Evolutionary conservation across 1,284 basidiomycete species (phyloP), one percentile per base, ranked within the genome.

Genomic region (Tausonia pullulans): DNA sequence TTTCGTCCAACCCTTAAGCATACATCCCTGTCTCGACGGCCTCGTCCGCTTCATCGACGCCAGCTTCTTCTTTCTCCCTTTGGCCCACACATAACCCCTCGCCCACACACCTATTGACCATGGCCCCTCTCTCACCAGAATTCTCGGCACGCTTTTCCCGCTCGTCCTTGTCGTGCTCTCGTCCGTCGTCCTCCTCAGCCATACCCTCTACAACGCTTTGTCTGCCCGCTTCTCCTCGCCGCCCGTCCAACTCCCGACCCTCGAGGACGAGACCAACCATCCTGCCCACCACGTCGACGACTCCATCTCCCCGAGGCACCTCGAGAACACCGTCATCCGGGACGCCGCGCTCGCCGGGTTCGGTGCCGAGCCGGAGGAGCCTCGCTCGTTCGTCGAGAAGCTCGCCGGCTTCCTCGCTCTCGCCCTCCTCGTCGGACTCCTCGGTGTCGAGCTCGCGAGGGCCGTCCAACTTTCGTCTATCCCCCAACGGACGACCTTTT

Each of bases 111-210:
- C 0, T 39, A 10, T n/a, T 58, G 56, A 58, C 55, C 4, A 8
- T 16, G 9, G 6, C 16, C 4, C 55, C 11, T 51, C n/a, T 52
- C 53, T 60, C 43, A 6, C 8, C 63, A 73, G 71, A 11, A 61
- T 68, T 27, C 63, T 71, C 43, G 66, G 70, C 65, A 69, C 69
- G n/a, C 14, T 71, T 54, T 55, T 73, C 4, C 73, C 76, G 1
- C 65, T 75, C 39, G 58, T 71, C 14, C 61, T 62, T 48, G 48
- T 52, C 55, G 46, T 16, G 6, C 5, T 16, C 3, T 62, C 61
- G n/a, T 13, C 58, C 14, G 13, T 41, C 46, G 10, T 62, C 55
- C 44, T 48, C 9, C 13, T 62, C 55, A 43, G 41, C 14, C 48
- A 11, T 10, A 16, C 40, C 27, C 40, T 62, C 8, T 16, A 8